Evolutionary conservation across 1,139 yeast species (phyloP).

Genomic region (Taphrina deformans): DNA sequence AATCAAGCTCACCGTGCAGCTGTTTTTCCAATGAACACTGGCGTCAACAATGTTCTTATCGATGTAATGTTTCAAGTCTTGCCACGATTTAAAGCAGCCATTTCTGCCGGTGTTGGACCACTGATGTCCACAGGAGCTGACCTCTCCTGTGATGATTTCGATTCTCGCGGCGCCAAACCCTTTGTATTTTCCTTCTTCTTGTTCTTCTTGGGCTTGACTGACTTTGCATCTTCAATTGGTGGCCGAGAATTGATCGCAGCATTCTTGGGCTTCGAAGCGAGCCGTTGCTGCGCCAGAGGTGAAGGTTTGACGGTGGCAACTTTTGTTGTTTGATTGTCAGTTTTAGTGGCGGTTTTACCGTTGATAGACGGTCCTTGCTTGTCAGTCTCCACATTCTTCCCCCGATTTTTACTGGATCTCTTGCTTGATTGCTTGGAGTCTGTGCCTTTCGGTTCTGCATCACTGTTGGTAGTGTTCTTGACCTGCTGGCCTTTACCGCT

Average conservation of each 20-base stretch:
- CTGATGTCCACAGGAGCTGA: slow-evolving; percentile 6
- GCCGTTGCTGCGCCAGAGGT: neutral
- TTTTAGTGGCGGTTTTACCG: neutral
- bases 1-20: too few relatives aligned
- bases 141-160: neutral
- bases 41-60: too few relatives aligned
- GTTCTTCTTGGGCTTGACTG: neutral
- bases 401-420: neutral
- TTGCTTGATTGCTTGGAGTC: neutral
- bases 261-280: neutral
- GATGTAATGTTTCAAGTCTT: slow-evolving; percentile 27
- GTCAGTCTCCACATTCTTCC: neutral
- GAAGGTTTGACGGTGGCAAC: neutral
- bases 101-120: slow-evolving; percentile 33
- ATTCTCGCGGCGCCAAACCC: neutral
- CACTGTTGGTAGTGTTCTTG: neutral
- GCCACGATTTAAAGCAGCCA: slow-evolving; percentile 20
- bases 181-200: neutral
- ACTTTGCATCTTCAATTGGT: neutral
- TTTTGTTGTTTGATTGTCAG: neutral
- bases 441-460: neutral
- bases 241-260: neutral
- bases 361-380: neutral
- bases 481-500: neutral
- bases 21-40: too few relatives aligned